Evolutionary conservation across 2,329 filamentous ascomycete species (phyloP).

Genomic region (Talaromyces sp.): DNA sequence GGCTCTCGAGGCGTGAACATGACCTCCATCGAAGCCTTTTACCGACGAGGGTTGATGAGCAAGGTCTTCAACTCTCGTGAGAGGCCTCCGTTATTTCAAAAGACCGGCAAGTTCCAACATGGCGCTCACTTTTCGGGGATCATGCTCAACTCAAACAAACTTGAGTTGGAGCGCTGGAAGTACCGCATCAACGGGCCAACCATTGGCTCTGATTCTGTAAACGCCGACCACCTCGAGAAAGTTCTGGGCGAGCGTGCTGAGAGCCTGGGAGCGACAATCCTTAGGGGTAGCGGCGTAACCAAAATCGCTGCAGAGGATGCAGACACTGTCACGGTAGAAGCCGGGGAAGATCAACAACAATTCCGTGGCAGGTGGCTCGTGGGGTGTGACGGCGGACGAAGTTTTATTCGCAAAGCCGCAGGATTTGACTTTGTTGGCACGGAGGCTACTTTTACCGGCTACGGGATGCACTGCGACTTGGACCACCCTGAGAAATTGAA

Average conservation of each 20-base stretch:
- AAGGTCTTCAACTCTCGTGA: conserved; percentile 17
- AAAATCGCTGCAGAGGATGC: background rate
- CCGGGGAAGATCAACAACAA: conserved; percentile 7
- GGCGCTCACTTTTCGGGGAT: conserved; percentile 29
- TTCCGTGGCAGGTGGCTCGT: conserved; percentile 33
- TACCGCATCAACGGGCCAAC: conserved; percentile 8
- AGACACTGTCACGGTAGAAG: background rate
- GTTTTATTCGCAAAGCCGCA: conserved; percentile 30
- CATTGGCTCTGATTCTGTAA: conserved; percentile 6
- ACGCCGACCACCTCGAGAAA: background rate
- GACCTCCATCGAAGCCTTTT: conserved; percentile 29
- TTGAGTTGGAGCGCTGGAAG: conserved; percentile 10
- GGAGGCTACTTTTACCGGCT: conserved; percentile 32
- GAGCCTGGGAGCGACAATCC: background rate
- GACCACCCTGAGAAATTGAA: conserved; percentile 17
- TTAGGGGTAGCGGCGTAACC: background rate
- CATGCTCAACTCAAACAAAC: conserved; percentile 16
- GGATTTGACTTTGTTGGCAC: conserved; percentile 35
- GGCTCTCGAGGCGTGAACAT: conserved; percentile 27
- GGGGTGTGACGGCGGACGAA: conserved; percentile 41
- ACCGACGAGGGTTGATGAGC: conserved; percentile 36
- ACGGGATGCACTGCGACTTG: conserved; percentile 27
- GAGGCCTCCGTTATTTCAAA: conserved; percentile 7
- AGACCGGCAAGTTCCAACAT: conserved; percentile 21
- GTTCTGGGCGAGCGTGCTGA: background rate